A percentile compares a stretch with the other conserved stretches of the same genome.
Evolutionary conservation across 2,329 filamentous ascomycete species (phyloP).

Genomic region (Fusarium palustre): DNA sequence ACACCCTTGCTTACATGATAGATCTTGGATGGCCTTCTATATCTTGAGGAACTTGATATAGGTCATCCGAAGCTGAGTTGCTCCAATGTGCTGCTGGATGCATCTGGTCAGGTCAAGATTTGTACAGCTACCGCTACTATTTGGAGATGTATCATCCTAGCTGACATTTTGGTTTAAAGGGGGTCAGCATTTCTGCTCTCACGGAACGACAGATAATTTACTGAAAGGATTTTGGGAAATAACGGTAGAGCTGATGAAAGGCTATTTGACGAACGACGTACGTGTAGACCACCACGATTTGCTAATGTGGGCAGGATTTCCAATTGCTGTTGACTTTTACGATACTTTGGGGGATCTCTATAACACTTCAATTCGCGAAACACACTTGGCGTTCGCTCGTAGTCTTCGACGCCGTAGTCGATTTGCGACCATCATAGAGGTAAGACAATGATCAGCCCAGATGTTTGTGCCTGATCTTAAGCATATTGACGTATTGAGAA

Average conservation of each 20-base stretch:
- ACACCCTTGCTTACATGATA: neutral
- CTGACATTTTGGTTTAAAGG: neutral
- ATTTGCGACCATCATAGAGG: neutral
- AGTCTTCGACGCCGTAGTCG: neutral
- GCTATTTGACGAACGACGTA: neutral
- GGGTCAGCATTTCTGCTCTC: constrained; percentile 9
- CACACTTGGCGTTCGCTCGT: neutral
- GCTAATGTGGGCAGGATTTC: neutral
- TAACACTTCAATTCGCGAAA: neutral
- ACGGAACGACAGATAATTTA: constrained; percentile 1
- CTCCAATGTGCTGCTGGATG: constrained; percentile 6
- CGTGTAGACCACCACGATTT: neutral
- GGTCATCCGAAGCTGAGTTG: neutral
- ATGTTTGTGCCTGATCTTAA: neutral
- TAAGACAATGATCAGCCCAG: neutral
- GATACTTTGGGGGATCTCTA: neutral
- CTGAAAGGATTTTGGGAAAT: neutral
- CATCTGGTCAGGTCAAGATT: constrained; percentile 3
- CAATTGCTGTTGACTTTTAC: constrained; percentile 2
- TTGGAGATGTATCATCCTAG: neutral
- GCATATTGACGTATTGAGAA: neutral
- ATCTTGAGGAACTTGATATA: neutral
- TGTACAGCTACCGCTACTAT: neutral
- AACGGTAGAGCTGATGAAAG: constrained; percentile 3
- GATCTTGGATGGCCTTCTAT: neutral